These are phyloP conservation scores for Fonsecaea erecta DNA, from an alignment of 2,329 filamentous ascomycete genomes.

Conservation along the genomic window DNA sequence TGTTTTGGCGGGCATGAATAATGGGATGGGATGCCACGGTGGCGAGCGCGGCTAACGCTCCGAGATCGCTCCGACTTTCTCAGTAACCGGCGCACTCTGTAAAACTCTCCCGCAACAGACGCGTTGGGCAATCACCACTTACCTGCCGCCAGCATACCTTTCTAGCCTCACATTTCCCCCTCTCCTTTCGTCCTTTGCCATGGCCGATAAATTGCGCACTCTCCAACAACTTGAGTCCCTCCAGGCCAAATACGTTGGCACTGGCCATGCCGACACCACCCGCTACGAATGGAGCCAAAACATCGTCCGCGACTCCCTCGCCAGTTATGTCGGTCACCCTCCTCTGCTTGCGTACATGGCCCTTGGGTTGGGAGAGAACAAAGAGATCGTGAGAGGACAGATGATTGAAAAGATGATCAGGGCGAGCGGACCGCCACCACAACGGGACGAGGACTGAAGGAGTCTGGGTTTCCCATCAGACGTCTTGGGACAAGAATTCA, in stretches of 20 bases:
- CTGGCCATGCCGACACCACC: constrained; percentile 93
- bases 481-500: neutral
- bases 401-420: constrained; percentile 77
- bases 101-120: neutral
- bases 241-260: constrained; percentile 93
- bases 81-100: neutral
- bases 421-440: constrained; percentile 68
- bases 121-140: neutral
- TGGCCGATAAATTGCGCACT: constrained; percentile 96
- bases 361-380: constrained; percentile 82
- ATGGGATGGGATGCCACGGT: neutral
- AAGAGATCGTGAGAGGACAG: constrained; percentile 76
- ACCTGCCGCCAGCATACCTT: neutral
- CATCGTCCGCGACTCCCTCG: constrained; percentile 89
- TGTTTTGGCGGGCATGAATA: neutral
- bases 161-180: neutral
- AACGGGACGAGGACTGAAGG: constrained; percentile 43
- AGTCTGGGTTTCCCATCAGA: neutral
- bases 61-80: neutral
- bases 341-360: constrained; percentile 86
- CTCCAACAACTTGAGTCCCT: constrained; percentile 97
- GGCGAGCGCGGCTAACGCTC: neutral
- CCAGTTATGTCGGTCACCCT: constrained; percentile 86
- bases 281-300: constrained; percentile 98
- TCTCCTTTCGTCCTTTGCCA: constrained; percentile 33